A percentile compares a stretch with the other conserved stretches of the same genome.
phyloP scores from a whole-genome alignment of 306 rosid species.

The Gillenia trifoliata region DNA sequence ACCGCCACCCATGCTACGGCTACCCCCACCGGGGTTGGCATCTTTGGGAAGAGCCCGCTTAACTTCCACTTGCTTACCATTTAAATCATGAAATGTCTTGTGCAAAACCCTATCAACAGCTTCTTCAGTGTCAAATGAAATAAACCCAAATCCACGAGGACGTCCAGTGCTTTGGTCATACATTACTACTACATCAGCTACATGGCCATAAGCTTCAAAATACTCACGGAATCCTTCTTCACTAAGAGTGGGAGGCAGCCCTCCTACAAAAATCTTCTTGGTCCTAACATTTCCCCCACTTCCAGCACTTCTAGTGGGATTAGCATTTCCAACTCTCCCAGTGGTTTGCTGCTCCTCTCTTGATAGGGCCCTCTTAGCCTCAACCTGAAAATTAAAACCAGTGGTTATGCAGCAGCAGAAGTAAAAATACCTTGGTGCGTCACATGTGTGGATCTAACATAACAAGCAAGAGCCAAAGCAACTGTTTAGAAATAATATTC shows the following conservation, averaged over 20 bases:
- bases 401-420: neutral
- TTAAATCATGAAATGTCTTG: slow-evolving; percentile 90
- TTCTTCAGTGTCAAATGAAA: slow-evolving; percentile 87
- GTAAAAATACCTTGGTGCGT: neutral
- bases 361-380: slow-evolving; percentile 94
- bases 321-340: slow-evolving; percentile 61
- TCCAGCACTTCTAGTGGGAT: slow-evolving; percentile 57
- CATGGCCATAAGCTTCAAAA: slow-evolving; percentile 80
- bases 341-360: slow-evolving; percentile 97
- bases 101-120: slow-evolving; percentile 97
- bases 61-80: slow-evolving; percentile 98
- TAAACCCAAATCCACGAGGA: slow-evolving; percentile 96
- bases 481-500: neutral
- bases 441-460: neutral
- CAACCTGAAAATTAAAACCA: slow-evolving; percentile 65
- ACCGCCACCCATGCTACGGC: slow-evolving; percentile 69
- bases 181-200: slow-evolving; percentile 96
- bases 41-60: slow-evolving; percentile 99
- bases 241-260: slow-evolving; percentile 78
- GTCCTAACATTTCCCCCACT: slow-evolving; percentile 83
- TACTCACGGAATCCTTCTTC: slow-evolving; percentile 88
- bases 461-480: neutral
- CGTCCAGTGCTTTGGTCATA: slow-evolving; percentile 96
- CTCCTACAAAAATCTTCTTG: slow-evolving; percentile 96
- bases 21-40: slow-evolving; percentile 94